These are phyloP conservation scores for Ceratocystis destructans DNA, from an alignment of 2,329 filamentous ascomycete species.

Conservation along the genomic window DNA sequence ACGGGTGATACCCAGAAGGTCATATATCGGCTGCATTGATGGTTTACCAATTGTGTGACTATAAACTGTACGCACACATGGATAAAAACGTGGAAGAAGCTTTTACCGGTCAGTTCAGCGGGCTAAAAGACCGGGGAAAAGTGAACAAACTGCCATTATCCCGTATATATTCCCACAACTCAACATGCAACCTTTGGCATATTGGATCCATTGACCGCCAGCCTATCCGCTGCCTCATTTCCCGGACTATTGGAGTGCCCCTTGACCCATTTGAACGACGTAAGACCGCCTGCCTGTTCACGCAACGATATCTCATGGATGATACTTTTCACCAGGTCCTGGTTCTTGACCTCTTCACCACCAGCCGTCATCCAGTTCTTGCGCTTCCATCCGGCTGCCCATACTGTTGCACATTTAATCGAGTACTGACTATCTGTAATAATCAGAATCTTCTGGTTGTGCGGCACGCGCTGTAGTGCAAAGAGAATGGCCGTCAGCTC, in stretches of 20 bases:
- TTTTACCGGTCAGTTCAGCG: background rate
- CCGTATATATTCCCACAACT: background rate
- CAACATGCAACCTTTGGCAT: conserved; percentile 20
- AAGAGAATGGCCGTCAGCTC: conserved; percentile 80
- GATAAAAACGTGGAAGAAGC: background rate
- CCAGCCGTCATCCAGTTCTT: conserved; percentile 64
- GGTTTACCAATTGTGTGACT: too few relatives aligned
- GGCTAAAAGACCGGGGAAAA: background rate
- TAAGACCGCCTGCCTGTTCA: conserved; percentile 43
- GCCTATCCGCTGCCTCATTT: conserved; percentile 64
- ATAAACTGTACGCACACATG: too few relatives aligned
- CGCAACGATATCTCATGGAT: conserved; percentile 58
- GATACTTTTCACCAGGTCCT: conserved; percentile 65
- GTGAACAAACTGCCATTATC: background rate
- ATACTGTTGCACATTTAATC: conserved; percentile 76
- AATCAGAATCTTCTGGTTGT: conserved; percentile 57
- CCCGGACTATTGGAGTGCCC: conserved; percentile 62
- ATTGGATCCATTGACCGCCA: conserved; percentile 46
- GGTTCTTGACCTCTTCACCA: conserved; percentile 66
- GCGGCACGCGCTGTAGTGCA: conserved; percentile 61
- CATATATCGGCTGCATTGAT: too few relatives aligned
- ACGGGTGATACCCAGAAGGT: too few relatives aligned
- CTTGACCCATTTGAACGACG: conserved; percentile 77
- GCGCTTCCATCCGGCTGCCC: conserved; percentile 63
- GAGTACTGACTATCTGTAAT: conserved; percentile 82